A percentile compares a stretch with the other conserved stretches of the same genome.
phyloP scores from a whole-genome alignment of 495 filamentous ascomycete genomes.

The Bryoglossum gracile region DNA sequence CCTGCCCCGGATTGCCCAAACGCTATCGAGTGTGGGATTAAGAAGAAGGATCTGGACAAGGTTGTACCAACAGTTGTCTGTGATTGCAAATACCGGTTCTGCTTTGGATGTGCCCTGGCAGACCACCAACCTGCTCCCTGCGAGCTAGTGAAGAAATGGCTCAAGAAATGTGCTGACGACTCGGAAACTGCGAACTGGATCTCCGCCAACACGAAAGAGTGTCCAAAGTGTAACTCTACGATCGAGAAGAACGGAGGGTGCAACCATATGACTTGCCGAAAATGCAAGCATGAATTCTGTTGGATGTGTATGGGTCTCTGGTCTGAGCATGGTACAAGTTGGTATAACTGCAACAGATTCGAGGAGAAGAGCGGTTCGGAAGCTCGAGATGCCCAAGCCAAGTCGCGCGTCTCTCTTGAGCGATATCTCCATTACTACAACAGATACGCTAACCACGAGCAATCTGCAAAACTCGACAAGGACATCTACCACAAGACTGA shows the following conservation, averaged over 20 bases:
- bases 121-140: constrained; percentile 96
- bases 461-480: constrained; percentile 93
- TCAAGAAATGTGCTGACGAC: constrained; percentile 98
- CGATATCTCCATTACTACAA: constrained; percentile 98
- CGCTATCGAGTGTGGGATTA: constrained; percentile 80
- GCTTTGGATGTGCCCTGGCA: constrained; percentile 87
- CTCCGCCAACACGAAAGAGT: constrained; percentile 97
- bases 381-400: constrained; percentile 83
- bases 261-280: constrained; percentile 99
- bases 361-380: constrained; percentile 92
- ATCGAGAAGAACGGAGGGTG: constrained; percentile 99
- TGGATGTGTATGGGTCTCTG: constrained; percentile 99
- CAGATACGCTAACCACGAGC: constrained; percentile 96
- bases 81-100: constrained; percentile 76
- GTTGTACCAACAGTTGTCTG: constrained; percentile 89
- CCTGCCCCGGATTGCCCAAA: constrained; percentile 93
- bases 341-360: constrained; percentile 98
- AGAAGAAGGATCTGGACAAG: constrained; percentile 71
- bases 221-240: constrained; percentile 88
- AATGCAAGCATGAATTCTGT: constrained; percentile 98
- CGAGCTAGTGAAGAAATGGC: constrained; percentile 85
- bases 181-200: constrained; percentile 99
- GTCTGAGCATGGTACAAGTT: constrained; percentile 98
- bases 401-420: constrained; percentile 81
- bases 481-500: constrained; percentile 94